Conservation (phyloP, 179 eudicot species). For the Carnegiea gigantea region DNA sequence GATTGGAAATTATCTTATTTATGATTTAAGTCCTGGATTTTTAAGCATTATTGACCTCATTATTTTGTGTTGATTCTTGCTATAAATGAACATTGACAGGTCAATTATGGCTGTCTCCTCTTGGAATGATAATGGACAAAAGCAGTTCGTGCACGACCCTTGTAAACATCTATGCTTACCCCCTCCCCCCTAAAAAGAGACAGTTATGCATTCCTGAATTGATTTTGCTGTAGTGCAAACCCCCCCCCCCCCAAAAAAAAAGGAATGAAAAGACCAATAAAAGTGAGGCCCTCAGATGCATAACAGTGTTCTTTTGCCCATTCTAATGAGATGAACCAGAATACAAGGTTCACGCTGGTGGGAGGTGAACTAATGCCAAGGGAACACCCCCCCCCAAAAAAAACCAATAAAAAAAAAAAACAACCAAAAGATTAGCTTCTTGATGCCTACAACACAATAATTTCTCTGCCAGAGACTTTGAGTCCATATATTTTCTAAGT, state of each 20-base stretch:
- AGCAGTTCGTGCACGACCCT: conserved; percentile 95
- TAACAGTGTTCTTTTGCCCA: background rate
- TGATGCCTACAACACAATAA: too few species aligned
- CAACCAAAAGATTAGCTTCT: too few species aligned
- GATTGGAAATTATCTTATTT: background rate
- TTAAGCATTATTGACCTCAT: background rate
- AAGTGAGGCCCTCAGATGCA: background rate
- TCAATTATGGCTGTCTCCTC: conserved; percentile 98
- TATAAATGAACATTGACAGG: conserved; percentile 33
- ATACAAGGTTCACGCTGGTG: background rate
- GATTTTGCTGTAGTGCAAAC: background rate
- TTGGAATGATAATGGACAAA: conserved; percentile 99
- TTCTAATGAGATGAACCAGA: background rate
- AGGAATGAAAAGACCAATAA: background rate
- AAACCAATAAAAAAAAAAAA: background rate
- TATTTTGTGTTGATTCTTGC: conserved; percentile 17
- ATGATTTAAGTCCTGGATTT: background rate
- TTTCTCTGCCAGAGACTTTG: background rate
- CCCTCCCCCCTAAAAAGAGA: background rate
- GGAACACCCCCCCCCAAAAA: background rate
- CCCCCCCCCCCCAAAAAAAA: background rate
- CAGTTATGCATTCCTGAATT: background rate
- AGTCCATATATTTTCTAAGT: background rate
- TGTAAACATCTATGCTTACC: conserved; percentile 52
- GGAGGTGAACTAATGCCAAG: background rate